phyloP scores from a whole-genome alignment of 306 rosid species.

The Hylodesmum podocarpum region DNA sequence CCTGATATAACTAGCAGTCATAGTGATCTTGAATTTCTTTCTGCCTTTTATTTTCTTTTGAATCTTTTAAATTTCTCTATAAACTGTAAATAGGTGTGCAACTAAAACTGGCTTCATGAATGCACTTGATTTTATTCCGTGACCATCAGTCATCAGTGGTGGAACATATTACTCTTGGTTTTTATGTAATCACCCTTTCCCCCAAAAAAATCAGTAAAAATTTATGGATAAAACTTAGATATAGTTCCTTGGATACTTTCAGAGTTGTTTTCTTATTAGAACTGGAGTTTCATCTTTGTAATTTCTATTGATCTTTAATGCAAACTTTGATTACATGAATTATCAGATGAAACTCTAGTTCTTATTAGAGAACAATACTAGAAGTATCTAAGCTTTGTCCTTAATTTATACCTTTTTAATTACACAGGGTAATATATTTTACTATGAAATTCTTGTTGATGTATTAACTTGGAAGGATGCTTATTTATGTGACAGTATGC shows the following conservation, averaged over 20 bases:
- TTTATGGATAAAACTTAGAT: not conserved
- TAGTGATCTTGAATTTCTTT: constrained; percentile 23
- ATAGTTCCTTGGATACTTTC: not conserved
- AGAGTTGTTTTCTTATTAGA: not conserved
- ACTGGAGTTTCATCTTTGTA: not conserved
- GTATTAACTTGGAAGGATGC: not conserved
- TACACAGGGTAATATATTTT: not conserved
- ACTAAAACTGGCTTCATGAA: not conserved
- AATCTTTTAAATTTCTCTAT: constrained; percentile 25
- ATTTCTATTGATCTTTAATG: not conserved
- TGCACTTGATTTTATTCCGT: not conserved
- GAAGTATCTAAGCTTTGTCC: not conserved
- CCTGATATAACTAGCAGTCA: constrained; percentile 23
- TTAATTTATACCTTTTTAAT: not conserved
- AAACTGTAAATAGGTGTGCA: constrained; percentile 39
- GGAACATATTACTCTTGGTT: not conserved
- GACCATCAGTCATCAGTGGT: not conserved
- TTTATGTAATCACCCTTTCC: not conserved
- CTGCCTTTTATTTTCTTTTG: constrained; percentile 31
- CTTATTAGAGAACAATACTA: not conserved
- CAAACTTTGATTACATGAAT: not conserved
- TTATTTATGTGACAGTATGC: not conserved
- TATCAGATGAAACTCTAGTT: not conserved
- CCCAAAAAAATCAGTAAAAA: not conserved
- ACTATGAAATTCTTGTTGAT: not conserved